These are phyloP conservation scores for Cryptococcus sp. DNA, from an alignment of 1,284 basidiomycete species.

Conservation along the genomic window DNA sequence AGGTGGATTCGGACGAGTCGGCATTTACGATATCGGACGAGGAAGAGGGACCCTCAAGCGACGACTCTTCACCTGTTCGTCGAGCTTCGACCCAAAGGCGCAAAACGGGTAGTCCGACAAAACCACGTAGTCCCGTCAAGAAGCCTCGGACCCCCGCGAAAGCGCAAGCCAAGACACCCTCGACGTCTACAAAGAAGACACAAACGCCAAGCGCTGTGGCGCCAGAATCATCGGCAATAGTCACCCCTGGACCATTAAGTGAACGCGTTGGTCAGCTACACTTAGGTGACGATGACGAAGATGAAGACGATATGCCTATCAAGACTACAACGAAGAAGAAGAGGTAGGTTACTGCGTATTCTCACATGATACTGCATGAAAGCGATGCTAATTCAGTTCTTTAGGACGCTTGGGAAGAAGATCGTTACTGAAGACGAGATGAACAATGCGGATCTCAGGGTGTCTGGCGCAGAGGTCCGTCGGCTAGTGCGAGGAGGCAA, in stretches of 20 bases:
- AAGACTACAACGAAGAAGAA: constrained; percentile 59
- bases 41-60: constrained; percentile 35
- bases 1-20: constrained; percentile 22
- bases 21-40: constrained; percentile 34
- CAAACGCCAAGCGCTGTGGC: background rate
- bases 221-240: background rate
- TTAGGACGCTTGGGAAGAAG: constrained; percentile 57
- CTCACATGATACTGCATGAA: background rate
- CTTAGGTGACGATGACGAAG: constrained; percentile 34
- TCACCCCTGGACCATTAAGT: constrained; percentile 23
- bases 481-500: constrained; percentile 36
- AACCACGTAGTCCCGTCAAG: constrained; percentile 3
- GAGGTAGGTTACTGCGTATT: constrained; percentile 42
- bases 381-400: background rate
- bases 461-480: constrained; percentile 41
- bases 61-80: constrained; percentile 30
- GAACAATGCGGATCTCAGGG: constrained; percentile 34
- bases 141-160: background rate
- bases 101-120: constrained; percentile 15
- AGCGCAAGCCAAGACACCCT: constrained; percentile 1
- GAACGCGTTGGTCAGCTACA: constrained; percentile 30
- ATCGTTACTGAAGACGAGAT: constrained; percentile 58
- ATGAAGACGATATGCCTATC: constrained; percentile 40
- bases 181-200: background rate
- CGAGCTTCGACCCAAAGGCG: constrained; percentile 22